Conservation (phyloP, 768 basidiomycete genomes). For the Ramaria sp. region DNA sequence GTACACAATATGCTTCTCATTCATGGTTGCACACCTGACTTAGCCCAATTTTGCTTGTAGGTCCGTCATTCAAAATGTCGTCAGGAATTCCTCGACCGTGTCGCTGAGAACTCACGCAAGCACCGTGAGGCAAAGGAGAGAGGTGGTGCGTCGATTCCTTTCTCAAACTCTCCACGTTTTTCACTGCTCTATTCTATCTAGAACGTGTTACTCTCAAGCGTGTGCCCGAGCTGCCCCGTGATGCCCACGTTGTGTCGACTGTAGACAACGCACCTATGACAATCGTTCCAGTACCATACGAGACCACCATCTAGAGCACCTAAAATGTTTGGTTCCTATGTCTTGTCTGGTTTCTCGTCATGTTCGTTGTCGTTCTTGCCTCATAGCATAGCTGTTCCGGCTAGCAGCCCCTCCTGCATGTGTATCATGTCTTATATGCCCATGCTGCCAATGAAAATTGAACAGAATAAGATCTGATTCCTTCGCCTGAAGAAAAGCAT, state of each 20-base stretch:
- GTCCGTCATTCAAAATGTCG: slow-evolving; percentile 93
- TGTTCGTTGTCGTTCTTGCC: background rate
- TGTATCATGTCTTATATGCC: slow-evolving; percentile 3
- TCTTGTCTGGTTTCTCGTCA: background rate
- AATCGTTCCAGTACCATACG: slow-evolving; percentile 86
- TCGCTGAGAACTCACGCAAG: slow-evolving; percentile 80
- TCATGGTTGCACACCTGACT: background rate
- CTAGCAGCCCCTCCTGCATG: background rate
- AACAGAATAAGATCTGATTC: no score
- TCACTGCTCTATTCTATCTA: slow-evolving; percentile 18
- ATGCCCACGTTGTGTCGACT: slow-evolving; percentile 62
- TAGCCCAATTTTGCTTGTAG: background rate
- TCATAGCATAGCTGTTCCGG: background rate
- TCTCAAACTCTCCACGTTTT: slow-evolving; percentile 2
- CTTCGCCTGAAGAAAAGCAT: no score
- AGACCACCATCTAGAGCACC: slow-evolving; percentile 80
- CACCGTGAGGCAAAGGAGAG: slow-evolving; percentile 82
- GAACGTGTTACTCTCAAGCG: slow-evolving; percentile 82
- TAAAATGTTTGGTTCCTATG: background rate
- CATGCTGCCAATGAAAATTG: background rate
- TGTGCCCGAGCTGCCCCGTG: slow-evolving; percentile 72
- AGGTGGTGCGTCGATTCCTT: slow-evolving; percentile 53
- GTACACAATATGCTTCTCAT: slow-evolving; percentile 9
- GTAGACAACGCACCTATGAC: slow-evolving; percentile 81
- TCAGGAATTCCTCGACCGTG: slow-evolving; percentile 94